Base-by-base conservation (phyloP, 805 yeast species). In the Kodamaea jinghongensis region DNA sequence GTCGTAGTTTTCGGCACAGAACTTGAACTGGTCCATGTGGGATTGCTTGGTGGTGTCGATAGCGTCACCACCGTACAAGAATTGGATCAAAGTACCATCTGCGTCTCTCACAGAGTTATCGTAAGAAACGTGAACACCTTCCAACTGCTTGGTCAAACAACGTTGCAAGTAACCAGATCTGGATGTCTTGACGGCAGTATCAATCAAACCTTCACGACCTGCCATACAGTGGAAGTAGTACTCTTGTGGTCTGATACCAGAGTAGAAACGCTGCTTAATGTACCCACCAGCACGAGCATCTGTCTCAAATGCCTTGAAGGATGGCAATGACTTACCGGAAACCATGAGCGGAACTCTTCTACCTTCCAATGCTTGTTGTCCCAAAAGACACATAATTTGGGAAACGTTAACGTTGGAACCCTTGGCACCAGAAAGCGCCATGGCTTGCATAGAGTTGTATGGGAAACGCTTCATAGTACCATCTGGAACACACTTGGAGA, bases 181-280 rank as follows among this genome's bases (percentile, higher is more conserved):
- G 14, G 97, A 87, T 7, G 99, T 93, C 70, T 93, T 93, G 49
- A 93, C 99, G 36, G 99, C 99, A 44, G 99, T 93, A 76, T 93
- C 99, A 70, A 93, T 93, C 58, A 93, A 79, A 71, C 99, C 99
- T 75, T 93, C 99, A 74, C 99, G 85, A 69, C 99, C 99, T 41
- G 99, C 99, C 99, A 93, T 93, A 75, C 98, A 93, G 71, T 93
- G 99, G 93, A 95, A 93, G 62, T 90, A 93, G 68, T 95, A 93
- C 65, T 93, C 99, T 68, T 93, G 99, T 4, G 99, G 99, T 63
- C 87, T 81, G 52, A 93, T 86, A 65, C 99, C 99, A 29, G 97
- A 88, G 63, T 88, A 95, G 81, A 93, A 93, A 54, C 99, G 85
- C 46, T 95, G 91, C 63, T 91, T 86, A 60, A 93, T 87, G 62